These are phyloP conservation scores for Arthromyces matolae DNA, from an alignment of 768 basidiomycete genomes.

Conservation along the genomic window DNA sequence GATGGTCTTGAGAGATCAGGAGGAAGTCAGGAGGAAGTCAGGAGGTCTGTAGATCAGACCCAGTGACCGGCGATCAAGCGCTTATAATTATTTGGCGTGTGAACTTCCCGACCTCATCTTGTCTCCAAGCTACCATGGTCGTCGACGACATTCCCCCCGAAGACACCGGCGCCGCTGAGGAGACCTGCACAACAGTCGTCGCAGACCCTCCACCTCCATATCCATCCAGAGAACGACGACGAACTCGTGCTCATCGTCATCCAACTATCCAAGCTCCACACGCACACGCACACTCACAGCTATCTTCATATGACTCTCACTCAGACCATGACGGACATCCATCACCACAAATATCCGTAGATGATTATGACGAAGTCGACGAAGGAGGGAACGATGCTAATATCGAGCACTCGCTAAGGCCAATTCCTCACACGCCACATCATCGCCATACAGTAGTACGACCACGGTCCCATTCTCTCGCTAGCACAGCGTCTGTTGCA, in stretches of 20 bases:
- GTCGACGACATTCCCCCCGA: background rate
- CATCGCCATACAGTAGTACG: slow-evolving; percentile 32
- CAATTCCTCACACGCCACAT: slow-evolving; percentile 22
- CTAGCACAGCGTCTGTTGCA: slow-evolving; percentile 51
- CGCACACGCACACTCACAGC: slow-evolving; percentile 25
- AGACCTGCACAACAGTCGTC: slow-evolving; percentile 2
- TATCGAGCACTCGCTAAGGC: too few species aligned
- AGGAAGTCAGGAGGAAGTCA: too few species aligned
- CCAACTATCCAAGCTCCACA: slow-evolving; percentile 23
- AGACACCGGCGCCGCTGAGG: background rate
- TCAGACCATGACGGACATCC: slow-evolving; percentile 29
- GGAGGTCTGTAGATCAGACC: too few species aligned
- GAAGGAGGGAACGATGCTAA: too few species aligned
- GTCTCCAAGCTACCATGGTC: slow-evolving; percentile 3
- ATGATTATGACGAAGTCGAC: slow-evolving; percentile 20
- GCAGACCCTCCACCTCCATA: slow-evolving; percentile 72
- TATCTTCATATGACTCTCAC: slow-evolving; percentile 33
- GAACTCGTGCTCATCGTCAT: slow-evolving; percentile 25
- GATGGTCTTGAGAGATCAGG: slow-evolving; percentile 69
- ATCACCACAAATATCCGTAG: slow-evolving; percentile 21
- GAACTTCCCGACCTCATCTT: background rate
- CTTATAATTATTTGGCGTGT: slow-evolving; percentile 4
- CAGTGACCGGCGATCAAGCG: too few species aligned
- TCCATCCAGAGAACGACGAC: slow-evolving; percentile 46
- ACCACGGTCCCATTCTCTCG: slow-evolving; percentile 54